Evolutionary conservation across 2,329 filamentous ascomycete species (phyloP).

Genomic region (Cladosporium halotolerans): DNA sequence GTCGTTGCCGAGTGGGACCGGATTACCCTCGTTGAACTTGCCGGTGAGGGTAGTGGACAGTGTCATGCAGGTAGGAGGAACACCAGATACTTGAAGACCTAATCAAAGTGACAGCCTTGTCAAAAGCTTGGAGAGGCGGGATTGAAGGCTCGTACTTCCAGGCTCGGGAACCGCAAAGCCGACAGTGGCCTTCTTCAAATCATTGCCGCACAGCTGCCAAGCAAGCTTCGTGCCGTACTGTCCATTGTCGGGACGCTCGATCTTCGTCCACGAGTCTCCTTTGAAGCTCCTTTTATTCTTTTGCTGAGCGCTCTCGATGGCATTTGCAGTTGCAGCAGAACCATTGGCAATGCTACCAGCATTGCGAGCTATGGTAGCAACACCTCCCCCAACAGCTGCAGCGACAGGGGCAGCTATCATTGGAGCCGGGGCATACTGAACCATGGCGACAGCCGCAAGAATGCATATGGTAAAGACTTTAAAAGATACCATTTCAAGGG

Average conservation of each 20-base stretch:
- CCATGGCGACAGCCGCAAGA: too few species aligned
- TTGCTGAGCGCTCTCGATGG: background rate
- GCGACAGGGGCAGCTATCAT: too few species aligned
- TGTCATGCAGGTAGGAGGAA: slow-evolving; percentile 14
- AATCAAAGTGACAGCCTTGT: background rate
- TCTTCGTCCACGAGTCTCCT: background rate
- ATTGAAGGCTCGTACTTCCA: background rate
- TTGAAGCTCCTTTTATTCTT: background rate
- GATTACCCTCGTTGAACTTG: slow-evolving; percentile 13
- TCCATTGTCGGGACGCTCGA: background rate
- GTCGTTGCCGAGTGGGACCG: slow-evolving; percentile 11
- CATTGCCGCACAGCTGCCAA: slow-evolving; percentile 1
- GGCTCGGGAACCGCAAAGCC: background rate
- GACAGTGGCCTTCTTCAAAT: background rate
- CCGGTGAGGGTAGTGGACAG: slow-evolving; percentile 12
- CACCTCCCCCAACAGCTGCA: too few species aligned
- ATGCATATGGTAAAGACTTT: too few species aligned
- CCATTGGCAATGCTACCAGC: background rate
- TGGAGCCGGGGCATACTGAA: too few species aligned
- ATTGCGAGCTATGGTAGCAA: too few species aligned
- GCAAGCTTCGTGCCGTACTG: slow-evolving; percentile 2
- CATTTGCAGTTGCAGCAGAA: background rate
- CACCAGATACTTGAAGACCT: slow-evolving; percentile 10
- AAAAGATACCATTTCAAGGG: too few species aligned
- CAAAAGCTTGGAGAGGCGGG: background rate